Evolutionary conservation across 192 early-diverging fungal genomes (phyloP).

Genomic region (Coemansia sp.): DNA sequence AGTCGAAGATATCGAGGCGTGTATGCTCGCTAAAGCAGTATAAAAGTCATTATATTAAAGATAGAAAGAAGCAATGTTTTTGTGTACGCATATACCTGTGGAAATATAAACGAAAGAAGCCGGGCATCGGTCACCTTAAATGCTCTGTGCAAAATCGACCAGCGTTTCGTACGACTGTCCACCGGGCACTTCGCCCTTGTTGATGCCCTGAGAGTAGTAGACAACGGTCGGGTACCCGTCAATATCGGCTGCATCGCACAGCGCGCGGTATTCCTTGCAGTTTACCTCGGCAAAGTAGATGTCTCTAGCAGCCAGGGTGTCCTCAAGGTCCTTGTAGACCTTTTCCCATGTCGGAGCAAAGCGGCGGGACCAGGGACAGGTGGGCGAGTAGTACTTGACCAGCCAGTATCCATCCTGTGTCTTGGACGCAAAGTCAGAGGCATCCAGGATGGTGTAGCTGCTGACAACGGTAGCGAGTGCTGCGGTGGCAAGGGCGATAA

Average conservation of each 20-base stretch:
- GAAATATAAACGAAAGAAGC: background rate
- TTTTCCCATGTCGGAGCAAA: conserved; percentile 55
- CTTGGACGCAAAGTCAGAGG: conserved; percentile 36
- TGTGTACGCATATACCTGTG: too few species aligned
- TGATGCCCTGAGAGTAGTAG: conserved; percentile 38
- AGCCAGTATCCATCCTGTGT: conserved; percentile 51
- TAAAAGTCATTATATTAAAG: background rate
- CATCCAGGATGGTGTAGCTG: conserved; percentile 45
- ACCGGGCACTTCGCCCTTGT: conserved; percentile 51
- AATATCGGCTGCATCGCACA: conserved; percentile 40
- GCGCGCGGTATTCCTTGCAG: conserved; percentile 44
- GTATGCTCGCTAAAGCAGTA: conserved; percentile 4
- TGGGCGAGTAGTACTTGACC: conserved; percentile 54
- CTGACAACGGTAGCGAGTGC: conserved; percentile 38
- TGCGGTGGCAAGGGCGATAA: conserved; percentile 9
- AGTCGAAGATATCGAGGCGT: conserved; percentile 72
- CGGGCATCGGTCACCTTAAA: conserved; percentile 11
- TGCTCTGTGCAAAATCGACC: conserved; percentile 26
- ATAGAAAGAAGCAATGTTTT: background rate
- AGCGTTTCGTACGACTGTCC: conserved; percentile 43
- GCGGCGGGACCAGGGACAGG: conserved; percentile 52
- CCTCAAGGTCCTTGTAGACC: conserved; percentile 40
- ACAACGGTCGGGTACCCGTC: conserved; percentile 55
- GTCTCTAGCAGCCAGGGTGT: conserved; percentile 27
- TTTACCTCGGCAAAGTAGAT: conserved; percentile 50